Evolutionary conservation across 2,329 filamentous ascomycete genomes (phyloP).

Genomic region (Pseudovirgaria hyperparasitica): DNA sequence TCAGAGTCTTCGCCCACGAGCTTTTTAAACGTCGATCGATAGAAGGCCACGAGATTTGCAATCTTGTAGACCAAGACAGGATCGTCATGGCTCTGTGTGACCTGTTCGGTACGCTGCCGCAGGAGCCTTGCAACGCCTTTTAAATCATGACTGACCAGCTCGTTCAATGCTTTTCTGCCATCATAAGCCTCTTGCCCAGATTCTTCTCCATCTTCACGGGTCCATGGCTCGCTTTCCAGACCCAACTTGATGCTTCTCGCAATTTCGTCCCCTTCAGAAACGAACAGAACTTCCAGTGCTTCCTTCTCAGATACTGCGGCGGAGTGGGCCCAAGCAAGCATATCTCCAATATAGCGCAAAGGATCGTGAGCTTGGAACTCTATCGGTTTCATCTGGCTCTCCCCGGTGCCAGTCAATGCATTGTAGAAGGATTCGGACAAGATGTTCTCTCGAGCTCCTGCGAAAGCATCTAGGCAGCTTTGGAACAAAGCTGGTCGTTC

Average conservation of each 20-base stretch:
- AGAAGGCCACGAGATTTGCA: slow-evolving; percentile 80
- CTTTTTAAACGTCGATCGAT: slow-evolving; percentile 71
- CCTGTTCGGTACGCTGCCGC: slow-evolving; percentile 81
- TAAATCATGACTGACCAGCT: slow-evolving; percentile 77
- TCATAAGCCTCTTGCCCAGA: slow-evolving; percentile 55
- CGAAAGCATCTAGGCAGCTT: slow-evolving; percentile 84
- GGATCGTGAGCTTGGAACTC: slow-evolving; percentile 88
- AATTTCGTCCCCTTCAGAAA: slow-evolving; percentile 81
- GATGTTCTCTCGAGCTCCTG: slow-evolving; percentile 75
- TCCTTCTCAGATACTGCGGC: slow-evolving; percentile 88
- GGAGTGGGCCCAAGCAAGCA: slow-evolving; percentile 95
- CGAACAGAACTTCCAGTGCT: slow-evolving; percentile 80
- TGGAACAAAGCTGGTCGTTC: slow-evolving; percentile 86
- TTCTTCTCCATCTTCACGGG: slow-evolving; percentile 40
- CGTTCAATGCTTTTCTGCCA: slow-evolving; percentile 65
- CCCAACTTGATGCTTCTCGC: slow-evolving; percentile 69
- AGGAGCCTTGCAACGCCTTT: slow-evolving; percentile 70
- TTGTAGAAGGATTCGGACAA: slow-evolving; percentile 81
- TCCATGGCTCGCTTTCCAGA: slow-evolving; percentile 74
- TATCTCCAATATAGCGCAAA: slow-evolving; percentile 84
- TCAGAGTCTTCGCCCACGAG: slow-evolving; percentile 58
- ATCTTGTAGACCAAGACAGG: slow-evolving; percentile 81
- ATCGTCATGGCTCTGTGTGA: slow-evolving; percentile 86
- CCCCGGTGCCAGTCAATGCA: slow-evolving; percentile 63
- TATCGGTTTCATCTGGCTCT: slow-evolving; percentile 67